Evolutionary conservation across 257 asterid genomes (phyloP).

Genomic region (Nicotiana obtusifolia): DNA sequence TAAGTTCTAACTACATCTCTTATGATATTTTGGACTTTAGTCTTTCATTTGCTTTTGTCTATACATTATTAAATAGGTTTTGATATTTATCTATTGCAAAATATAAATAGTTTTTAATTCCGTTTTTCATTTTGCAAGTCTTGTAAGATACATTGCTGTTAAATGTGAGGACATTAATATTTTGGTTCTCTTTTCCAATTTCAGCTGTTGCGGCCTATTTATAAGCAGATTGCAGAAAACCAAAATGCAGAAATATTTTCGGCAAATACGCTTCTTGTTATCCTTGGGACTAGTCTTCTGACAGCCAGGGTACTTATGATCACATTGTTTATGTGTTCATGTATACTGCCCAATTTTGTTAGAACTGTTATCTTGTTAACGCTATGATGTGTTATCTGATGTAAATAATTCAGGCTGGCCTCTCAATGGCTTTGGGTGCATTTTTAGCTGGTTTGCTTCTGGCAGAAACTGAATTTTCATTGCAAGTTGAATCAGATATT

Average conservation of each 20-base stretch:
- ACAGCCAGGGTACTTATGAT: conserved; percentile 84
- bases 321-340: conserved; percentile 16
- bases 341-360: neutral
- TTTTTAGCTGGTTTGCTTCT: conserved; percentile 99
- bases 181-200: conserved; percentile 10
- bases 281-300: conserved; percentile 92
- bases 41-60: neutral
- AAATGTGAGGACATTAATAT: neutral
- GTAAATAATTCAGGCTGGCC: conserved; percentile 74
- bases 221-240: conserved; percentile 94
- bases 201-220: conserved; percentile 95
- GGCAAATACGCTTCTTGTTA: conserved; percentile 95
- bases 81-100: neutral
- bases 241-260: conserved; percentile 98
- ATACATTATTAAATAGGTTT: neutral
- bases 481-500: conserved; percentile 99
- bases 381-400: neutral
- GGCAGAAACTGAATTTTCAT: conserved; percentile 96
- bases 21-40: neutral
- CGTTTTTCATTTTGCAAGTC: neutral
- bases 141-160: conserved; percentile 2
- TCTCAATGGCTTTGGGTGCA: conserved; percentile 99
- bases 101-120: neutral
- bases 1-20: neutral
- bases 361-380: neutral